phyloP scores from a whole-genome alignment of 2,329 filamentous ascomycete genomes.

The Claviceps citrina region DNA sequence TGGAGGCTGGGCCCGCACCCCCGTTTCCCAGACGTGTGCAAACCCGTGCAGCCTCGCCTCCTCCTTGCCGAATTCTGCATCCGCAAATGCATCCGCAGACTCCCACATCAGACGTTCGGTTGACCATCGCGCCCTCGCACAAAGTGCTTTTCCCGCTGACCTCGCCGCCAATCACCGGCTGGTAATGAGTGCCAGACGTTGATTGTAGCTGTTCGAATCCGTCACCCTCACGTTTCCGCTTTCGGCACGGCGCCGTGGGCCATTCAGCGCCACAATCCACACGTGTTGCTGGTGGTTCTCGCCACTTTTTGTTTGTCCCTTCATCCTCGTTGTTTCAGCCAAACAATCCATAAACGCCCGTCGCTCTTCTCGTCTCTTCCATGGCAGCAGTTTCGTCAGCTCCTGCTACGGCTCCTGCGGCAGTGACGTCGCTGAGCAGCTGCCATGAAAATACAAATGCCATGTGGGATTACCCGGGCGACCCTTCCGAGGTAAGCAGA shows the following conservation, averaged over 20 bases:
- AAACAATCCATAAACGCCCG: too few relatives aligned
- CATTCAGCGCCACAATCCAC: conserved; percentile 1
- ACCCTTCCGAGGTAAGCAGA: conserved; percentile 23
- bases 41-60: neutral
- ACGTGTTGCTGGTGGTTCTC: neutral
- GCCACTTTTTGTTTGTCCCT: neutral
- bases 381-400: conserved; percentile 40
- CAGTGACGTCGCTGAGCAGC: conserved; percentile 33
- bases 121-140: neutral
- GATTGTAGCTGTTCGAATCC: neutral
- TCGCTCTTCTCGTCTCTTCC: too few relatives aligned
- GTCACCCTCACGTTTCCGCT: neutral
- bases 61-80: neutral
- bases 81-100: neutral
- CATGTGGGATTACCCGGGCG: conserved; percentile 27
- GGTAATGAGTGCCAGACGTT: neutral
- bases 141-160: conserved; percentile 2
- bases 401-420: conserved; percentile 30
- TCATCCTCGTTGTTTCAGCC: neutral
- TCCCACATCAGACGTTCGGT: neutral
- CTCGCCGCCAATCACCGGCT: conserved; percentile 2
- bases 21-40: too few relatives aligned
- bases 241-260: neutral
- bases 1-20: too few relatives aligned
- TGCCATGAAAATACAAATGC: conserved; percentile 30